phyloP scores from a whole-genome alignment of 352 stramenopile genomes.

The Lagenidium giganteum region DNA sequence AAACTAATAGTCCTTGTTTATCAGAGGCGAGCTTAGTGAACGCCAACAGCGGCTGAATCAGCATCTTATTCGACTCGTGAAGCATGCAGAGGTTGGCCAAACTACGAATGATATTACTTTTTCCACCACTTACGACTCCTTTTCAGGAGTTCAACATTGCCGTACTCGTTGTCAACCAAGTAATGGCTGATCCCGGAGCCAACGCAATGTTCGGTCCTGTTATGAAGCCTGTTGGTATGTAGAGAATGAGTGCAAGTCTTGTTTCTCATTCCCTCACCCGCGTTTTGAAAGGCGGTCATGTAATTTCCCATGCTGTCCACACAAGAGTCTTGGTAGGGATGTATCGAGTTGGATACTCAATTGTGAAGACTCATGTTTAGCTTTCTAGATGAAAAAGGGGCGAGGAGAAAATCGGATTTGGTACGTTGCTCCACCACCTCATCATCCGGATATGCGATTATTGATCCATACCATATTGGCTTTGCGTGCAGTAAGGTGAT shows the following conservation, averaged over 20 bases:
- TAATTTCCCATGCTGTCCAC: constrained; percentile 98
- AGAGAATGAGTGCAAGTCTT: too few species aligned
- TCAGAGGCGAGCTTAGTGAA: constrained; percentile 72
- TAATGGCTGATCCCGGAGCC: constrained; percentile 84
- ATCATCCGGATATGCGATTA: too few species aligned
- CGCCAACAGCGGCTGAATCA: constrained; percentile 89
- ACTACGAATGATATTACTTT: too few species aligned
- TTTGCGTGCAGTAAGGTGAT: constrained; percentile 60
- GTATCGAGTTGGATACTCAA: neutral
- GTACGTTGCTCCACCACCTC: too few species aligned
- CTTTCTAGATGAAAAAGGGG: constrained; percentile 84
- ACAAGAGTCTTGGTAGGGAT: constrained; percentile 90
- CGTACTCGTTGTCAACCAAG: constrained; percentile 90
- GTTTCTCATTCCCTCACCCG: too few species aligned
- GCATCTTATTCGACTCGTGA: constrained; percentile 83
- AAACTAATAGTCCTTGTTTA: neutral
- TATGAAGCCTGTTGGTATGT: constrained; percentile 81
- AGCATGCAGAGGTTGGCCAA: constrained; percentile 52
- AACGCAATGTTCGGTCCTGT: constrained; percentile 80
- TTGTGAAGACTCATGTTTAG: neutral
- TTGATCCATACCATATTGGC: neutral
- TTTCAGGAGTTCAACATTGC: constrained; percentile 92
- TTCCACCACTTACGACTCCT: constrained; percentile 1
- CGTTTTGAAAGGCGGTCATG: constrained; percentile 48
- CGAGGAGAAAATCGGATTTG: constrained; percentile 88